phyloP scores from a whole-genome alignment of 257 asterid species.

The Solanum commersonii region DNA sequence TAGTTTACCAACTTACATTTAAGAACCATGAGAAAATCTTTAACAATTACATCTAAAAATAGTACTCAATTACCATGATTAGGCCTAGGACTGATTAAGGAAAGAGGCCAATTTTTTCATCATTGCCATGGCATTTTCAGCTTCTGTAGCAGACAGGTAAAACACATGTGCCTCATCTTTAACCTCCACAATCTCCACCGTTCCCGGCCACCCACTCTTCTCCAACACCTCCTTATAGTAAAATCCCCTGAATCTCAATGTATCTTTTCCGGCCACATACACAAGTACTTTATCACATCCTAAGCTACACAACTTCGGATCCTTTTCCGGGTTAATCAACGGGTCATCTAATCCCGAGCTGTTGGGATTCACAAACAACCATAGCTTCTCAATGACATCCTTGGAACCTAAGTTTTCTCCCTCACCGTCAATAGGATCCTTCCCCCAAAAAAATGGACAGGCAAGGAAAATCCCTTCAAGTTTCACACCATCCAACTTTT shows the following conservation, averaged over 20 bases:
- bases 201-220: constrained; percentile 42
- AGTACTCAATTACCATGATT: neutral
- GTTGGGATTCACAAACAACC: constrained; percentile 36
- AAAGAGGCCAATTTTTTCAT: constrained; percentile 25
- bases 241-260: constrained; percentile 29
- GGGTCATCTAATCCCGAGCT: constrained; percentile 48
- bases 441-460: constrained; percentile 56
- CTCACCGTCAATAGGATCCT: constrained; percentile 38
- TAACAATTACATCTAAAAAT: neutral
- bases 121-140: constrained; percentile 24
- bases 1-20: too few relatives aligned
- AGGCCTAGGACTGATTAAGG: constrained; percentile 11
- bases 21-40: neutral
- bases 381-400: constrained; percentile 8
- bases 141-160: constrained; percentile 20
- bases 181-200: constrained; percentile 35
- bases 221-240: constrained; percentile 24
- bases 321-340: constrained; percentile 32
- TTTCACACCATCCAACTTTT: constrained; percentile 3
- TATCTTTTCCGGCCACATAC: constrained; percentile 36
- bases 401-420: neutral
- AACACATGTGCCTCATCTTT: constrained; percentile 38
- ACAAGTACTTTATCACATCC: constrained; percentile 33
- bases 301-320: constrained; percentile 20
- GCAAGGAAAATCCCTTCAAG: constrained; percentile 35